Conservation (phyloP, 306 rosid species). For the Clitoria ternatea region DNA sequence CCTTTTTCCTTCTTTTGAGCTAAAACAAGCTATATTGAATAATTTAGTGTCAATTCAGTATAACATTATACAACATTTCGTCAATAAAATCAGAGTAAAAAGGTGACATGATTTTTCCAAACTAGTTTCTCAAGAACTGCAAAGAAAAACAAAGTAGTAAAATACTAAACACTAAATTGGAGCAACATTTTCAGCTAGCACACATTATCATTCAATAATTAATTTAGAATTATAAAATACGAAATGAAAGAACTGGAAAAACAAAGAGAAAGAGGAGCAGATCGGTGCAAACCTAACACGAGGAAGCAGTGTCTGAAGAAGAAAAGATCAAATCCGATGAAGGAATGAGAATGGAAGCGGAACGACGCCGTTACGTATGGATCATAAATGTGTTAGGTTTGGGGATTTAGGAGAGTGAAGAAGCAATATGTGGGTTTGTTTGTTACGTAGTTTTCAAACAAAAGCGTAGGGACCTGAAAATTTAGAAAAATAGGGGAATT, state of each 20-base stretch:
- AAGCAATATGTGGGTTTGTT: too few relatives aligned
- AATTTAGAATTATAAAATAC: neutral
- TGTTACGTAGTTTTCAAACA: conserved; percentile 29
- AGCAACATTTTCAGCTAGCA: conserved; percentile 35
- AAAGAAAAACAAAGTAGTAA: conserved; percentile 4
- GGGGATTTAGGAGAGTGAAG: conserved; percentile 21
- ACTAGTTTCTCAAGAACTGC: neutral
- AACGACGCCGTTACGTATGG: conserved; percentile 28
- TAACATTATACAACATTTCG: neutral
- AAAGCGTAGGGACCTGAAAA: conserved; percentile 19
- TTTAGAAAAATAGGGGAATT: conserved; percentile 5
- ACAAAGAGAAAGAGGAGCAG: conserved; percentile 8
- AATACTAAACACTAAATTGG: neutral
- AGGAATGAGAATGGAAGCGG: neutral
- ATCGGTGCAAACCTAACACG: conserved; percentile 29
- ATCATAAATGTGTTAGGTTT: neutral
- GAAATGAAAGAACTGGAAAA: neutral
- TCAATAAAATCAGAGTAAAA: neutral
- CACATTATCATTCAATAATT: neutral
- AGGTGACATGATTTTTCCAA: neutral
- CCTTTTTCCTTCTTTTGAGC: too few relatives aligned
- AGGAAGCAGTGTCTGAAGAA: conserved; percentile 29
- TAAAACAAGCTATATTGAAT: conserved; percentile 17
- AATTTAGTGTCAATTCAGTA: neutral
- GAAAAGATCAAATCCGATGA: conserved; percentile 15